Base-by-base conservation (phyloP, 2,329 filamentous ascomycete species). In the Aspergillus puulaauensis region DNA sequence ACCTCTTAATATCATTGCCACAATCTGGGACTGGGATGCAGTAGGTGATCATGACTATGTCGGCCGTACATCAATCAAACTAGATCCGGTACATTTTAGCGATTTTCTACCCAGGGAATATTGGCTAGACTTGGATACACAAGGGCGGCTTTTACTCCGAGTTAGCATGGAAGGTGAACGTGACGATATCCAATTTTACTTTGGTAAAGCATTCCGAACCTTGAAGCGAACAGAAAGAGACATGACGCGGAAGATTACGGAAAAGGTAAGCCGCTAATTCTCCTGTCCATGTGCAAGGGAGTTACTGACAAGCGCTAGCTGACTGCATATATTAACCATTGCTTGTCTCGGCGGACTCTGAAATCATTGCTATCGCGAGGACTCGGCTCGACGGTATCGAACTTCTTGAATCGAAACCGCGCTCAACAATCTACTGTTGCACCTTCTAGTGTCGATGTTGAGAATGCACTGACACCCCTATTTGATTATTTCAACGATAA, bases 161-260 rank as follows among this genome's bases (percentile, higher is more conserved):
- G 92, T 99, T 52, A 97, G 92, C 71, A 99, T 99, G 95, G 95
- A 99, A 77, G 95, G 95, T 52, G 95, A 99, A 77, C 86, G 95
- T 61, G 95, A 99, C 71, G 95, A 99, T 71, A 99, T 99, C 58
- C 91, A 97, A 69, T 99, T 99, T 75, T 93, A 97, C 70, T 98
- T 98, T 75, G 95, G 93, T 67, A 98, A 97, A 76, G 90, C 95
- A 24, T 99, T 99, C 79, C 86, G 95, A 47, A 91, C 93, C 59
- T 81, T 99, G 66, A 98, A 98, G 81, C 86, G 95, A 64, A 96
- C 93, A 0, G 93, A 99, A 77, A 86, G 93, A 68, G 95, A 99
- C 74, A 99, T 99, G 95, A 96, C 96, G 54, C 86, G 95, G 61
- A 96, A 93, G 76, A 95, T 98, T 69, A 98, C 95, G 7, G 95